Evolutionary conservation across 768 basidiomycete species (phyloP).

Genomic region (Naematelia aurantialba): DNA sequence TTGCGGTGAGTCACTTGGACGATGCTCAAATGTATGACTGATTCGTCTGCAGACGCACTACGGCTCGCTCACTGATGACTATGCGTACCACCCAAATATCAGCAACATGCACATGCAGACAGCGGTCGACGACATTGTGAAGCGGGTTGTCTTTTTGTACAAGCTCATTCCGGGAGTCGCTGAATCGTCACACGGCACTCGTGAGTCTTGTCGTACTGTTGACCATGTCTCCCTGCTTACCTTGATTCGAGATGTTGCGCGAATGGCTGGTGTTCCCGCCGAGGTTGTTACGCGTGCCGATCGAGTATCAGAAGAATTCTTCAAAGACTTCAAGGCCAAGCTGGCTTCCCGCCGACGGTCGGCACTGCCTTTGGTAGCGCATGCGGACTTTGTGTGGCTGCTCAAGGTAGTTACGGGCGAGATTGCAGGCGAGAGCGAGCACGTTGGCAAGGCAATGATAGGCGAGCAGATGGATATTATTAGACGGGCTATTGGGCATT

Average conservation of each 20-base stretch:
- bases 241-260: constrained; percentile 62
- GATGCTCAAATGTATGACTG: not conserved
- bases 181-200: constrained; percentile 49
- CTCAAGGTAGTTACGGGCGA: constrained; percentile 38
- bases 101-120: constrained; percentile 95
- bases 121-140: constrained; percentile 71
- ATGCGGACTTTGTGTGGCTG: constrained; percentile 86
- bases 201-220: constrained; percentile 35
- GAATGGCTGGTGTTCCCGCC: constrained; percentile 83
- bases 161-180: constrained; percentile 64
- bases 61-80: constrained; percentile 91
- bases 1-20: constrained; percentile 56
- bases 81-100: constrained; percentile 84
- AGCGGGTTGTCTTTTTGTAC: constrained; percentile 85
- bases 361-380: constrained; percentile 71
- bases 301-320: constrained; percentile 83
- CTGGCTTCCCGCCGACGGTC: constrained; percentile 56
- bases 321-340: constrained; percentile 74
- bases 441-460: constrained; percentile 1
- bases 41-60: constrained; percentile 67
- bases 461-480: constrained; percentile 21
- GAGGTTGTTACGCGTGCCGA: constrained; percentile 78
- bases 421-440: constrained; percentile 1
- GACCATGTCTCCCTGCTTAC: not conserved
- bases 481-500: constrained; percentile 15